A percentile compares a stretch with the other conserved stretches of the same genome.
Evolutionary conservation across 148 eudicot genomes (phyloP).

Genomic region (Spergularia marina): DNA sequence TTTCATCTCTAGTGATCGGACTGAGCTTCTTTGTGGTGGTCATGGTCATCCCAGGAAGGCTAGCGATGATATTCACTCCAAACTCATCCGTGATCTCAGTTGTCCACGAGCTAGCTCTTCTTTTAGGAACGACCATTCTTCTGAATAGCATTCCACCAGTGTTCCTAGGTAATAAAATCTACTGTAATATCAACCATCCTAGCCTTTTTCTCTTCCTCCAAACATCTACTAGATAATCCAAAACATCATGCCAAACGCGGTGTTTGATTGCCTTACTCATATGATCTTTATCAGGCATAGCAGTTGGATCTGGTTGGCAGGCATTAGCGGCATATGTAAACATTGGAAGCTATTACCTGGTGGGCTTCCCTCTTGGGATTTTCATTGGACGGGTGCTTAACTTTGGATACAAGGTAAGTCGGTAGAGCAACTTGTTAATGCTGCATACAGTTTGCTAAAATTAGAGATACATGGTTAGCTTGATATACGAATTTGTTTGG

Average conservation of each 20-base stretch:
- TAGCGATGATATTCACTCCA: constrained; percentile 34
- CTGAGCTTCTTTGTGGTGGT: constrained; percentile 25
- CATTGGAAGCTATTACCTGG: constrained; percentile 32
- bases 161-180: constrained; percentile 23
- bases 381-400: constrained; percentile 27
- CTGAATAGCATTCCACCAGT: constrained; percentile 37
- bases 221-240: neutral
- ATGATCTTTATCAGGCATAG: constrained; percentile 31
- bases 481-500: neutral
- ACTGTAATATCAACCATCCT: neutral
- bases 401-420: constrained; percentile 34
- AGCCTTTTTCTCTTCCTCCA: neutral
- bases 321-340: constrained; percentile 48
- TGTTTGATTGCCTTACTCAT: neutral
- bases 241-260: neutral
- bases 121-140: constrained; percentile 28
- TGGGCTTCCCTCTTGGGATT: constrained; percentile 37
- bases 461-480: neutral
- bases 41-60: constrained; percentile 27
- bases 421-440: neutral
- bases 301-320: constrained; percentile 75
- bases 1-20: constrained; percentile 27
- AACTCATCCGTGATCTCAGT: constrained; percentile 25
- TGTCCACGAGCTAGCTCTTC: constrained; percentile 27
- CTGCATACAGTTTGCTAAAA: neutral